These are phyloP conservation scores for Linderniella brevidens DNA, from an alignment of 257 asterid genomes.

Conservation along the genomic window DNA sequence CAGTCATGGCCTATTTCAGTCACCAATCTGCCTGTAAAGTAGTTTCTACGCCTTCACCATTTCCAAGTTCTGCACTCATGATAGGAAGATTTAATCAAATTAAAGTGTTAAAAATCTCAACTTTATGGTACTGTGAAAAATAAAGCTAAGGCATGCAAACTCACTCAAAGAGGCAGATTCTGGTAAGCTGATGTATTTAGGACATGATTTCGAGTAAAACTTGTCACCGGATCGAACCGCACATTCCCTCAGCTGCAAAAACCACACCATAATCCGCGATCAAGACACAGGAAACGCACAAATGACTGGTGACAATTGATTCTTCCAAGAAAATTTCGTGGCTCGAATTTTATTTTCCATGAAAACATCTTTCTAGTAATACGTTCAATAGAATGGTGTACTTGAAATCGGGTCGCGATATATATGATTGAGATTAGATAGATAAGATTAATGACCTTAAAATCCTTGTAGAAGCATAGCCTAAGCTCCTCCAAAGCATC, in stretches of 20 bases:
- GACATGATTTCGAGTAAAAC: constrained; percentile 25
- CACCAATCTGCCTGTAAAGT: not conserved
- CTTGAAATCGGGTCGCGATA: too few relatives aligned
- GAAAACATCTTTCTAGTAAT: too few relatives aligned
- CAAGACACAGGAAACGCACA: not conserved
- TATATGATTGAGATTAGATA: too few relatives aligned
- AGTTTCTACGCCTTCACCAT: constrained; percentile 1
- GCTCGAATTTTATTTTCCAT: too few relatives aligned
- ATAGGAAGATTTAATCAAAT: too few relatives aligned
- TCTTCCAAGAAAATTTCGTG: constrained; percentile 1
- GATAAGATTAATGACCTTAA: constrained; percentile 38
- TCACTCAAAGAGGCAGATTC: constrained; percentile 26
- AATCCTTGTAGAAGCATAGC: constrained; percentile 76
- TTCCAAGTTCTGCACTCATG: constrained; percentile 22
- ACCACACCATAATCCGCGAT: too few relatives aligned
- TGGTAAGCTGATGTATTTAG: constrained; percentile 62
- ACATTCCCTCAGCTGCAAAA: constrained; percentile 66
- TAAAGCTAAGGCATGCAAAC: constrained; percentile 6
- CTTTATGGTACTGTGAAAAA: not conserved
- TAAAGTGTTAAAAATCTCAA: too few relatives aligned
- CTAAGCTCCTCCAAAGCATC: constrained; percentile 66
- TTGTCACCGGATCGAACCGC: constrained; percentile 16
- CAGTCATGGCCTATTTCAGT: constrained; percentile 1
- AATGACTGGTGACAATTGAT: constrained; percentile 3
- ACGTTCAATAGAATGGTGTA: too few relatives aligned